Percentiles rank a stretch among this genome's conserved stretches.
Conservation (phyloP, 1,284 basidiomycete species). For the Cystobasidium slooffiae region DNA sequence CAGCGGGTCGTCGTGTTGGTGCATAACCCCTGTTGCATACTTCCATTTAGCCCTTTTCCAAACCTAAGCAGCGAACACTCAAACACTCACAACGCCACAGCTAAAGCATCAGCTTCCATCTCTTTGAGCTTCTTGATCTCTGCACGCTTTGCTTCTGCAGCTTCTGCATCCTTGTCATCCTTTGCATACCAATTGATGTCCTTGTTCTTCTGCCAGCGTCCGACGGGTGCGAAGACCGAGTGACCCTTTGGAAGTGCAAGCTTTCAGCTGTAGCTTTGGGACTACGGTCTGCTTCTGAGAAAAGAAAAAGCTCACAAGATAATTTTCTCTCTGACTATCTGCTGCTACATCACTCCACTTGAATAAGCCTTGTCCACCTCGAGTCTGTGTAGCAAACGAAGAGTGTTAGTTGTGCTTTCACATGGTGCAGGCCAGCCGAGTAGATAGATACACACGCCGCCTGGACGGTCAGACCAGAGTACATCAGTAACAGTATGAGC, state of each 20-base stretch:
- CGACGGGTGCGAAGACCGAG: constrained; percentile 49
- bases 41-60: not conserved
- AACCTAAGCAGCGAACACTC: not conserved
- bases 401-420: not conserved
- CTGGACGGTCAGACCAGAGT: not conserved
- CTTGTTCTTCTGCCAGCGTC: constrained; percentile 35
- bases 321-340: constrained; percentile 40
- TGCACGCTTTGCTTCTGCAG: constrained; percentile 42
- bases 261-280: too few species aligned
- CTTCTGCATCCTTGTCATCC: constrained; percentile 41
- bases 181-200: constrained; percentile 48
- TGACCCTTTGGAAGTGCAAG: constrained; percentile 44
- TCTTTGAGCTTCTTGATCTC: constrained; percentile 50
- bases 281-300: not conserved
- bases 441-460: constrained; percentile 23
- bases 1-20: constrained; percentile 18
- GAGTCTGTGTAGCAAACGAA: constrained; percentile 10
- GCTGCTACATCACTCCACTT: constrained; percentile 42
- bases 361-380: constrained; percentile 38
- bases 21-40: constrained; percentile 14
- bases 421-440: not conserved
- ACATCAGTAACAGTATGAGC: not conserved
- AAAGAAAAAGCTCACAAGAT: constrained; percentile 1
- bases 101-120: constrained; percentile 51
- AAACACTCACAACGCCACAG: constrained; percentile 48